These are phyloP conservation scores for Sporothrix inflata DNA, from an alignment of 2,329 filamentous ascomycete species.

Conservation along the genomic window DNA sequence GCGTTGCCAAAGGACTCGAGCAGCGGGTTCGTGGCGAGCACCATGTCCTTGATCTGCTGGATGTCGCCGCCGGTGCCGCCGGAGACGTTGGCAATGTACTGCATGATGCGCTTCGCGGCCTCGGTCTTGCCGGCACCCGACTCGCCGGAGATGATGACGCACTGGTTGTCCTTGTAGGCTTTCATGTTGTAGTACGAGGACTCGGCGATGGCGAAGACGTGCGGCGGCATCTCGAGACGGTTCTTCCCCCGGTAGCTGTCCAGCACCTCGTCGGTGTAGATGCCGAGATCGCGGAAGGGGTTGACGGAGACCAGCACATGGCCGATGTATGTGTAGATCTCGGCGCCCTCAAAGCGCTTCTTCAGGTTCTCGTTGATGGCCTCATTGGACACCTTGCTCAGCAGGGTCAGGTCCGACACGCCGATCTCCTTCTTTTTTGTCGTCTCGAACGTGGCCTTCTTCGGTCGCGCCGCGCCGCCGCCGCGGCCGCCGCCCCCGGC, in stretches of 20 bases:
- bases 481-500: conserved; percentile 48
- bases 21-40: conserved; percentile 94
- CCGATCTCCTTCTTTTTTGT: conserved; percentile 99
- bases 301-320: conserved; percentile 99
- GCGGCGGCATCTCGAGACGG: conserved; percentile 88
- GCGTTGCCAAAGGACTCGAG: conserved; percentile 98
- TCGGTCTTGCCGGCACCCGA: conserved; percentile 98
- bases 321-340: conserved; percentile 99
- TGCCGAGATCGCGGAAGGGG: conserved; percentile 94
- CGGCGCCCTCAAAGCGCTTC: conserved; percentile 94
- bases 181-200: conserved; percentile 99
- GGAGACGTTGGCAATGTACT: conserved; percentile 98
- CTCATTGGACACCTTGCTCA: conserved; percentile 98
- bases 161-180: conserved; percentile 98
- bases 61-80: conserved; percentile 77
- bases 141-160: conserved; percentile 98
- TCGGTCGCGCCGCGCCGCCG: conserved; percentile 66
- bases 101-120: conserved; percentile 98
- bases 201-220: conserved; percentile 97
- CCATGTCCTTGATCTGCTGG: conserved; percentile 98
- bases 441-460: conserved; percentile 94
- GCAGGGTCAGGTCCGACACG: conserved; percentile 93
- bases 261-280: conserved; percentile 94
- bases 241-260: conserved; percentile 97
- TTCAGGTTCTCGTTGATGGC: conserved; percentile 99